These are phyloP conservation scores for Backusella australiensis DNA, from an alignment of 192 early-diverging fungal genomes.

Conservation along the genomic window DNA sequence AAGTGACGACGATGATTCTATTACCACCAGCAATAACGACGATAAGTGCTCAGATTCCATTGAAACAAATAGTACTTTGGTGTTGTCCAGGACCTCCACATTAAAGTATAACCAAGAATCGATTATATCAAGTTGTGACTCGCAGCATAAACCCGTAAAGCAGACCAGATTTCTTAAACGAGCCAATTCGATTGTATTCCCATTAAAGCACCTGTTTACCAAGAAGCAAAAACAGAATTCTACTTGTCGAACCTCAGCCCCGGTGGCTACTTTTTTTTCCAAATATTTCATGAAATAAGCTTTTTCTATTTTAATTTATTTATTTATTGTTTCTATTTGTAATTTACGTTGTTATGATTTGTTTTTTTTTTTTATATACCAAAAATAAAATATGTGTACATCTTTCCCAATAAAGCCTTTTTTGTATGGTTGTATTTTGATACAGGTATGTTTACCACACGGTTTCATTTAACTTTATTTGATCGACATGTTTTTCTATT, in stretches of 20 bases:
- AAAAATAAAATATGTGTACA: background rate
- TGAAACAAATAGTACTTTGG: background rate
- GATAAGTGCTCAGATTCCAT: background rate
- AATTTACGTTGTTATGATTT: background rate
- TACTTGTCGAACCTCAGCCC: background rate
- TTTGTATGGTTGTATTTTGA: background rate
- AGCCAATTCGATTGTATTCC: background rate
- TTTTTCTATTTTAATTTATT: background rate
- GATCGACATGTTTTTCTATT: background rate
- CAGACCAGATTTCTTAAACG: background rate
- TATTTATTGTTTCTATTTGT: background rate
- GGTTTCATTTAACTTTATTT: conserved; percentile 5
- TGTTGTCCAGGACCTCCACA: background rate
- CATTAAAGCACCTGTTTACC: background rate
- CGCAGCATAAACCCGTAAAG: background rate
- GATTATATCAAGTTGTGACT: background rate
- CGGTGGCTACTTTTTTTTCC: background rate
- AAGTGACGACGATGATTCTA: background rate
- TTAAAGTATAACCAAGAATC: background rate
- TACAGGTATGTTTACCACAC: background rate
- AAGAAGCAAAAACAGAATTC: background rate
- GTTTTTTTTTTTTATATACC: background rate
- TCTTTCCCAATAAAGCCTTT: background rate
- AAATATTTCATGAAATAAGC: background rate
- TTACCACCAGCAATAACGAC: background rate